Conservation (phyloP, 441 rosid genomes). For the Sinapis alba region DNA sequence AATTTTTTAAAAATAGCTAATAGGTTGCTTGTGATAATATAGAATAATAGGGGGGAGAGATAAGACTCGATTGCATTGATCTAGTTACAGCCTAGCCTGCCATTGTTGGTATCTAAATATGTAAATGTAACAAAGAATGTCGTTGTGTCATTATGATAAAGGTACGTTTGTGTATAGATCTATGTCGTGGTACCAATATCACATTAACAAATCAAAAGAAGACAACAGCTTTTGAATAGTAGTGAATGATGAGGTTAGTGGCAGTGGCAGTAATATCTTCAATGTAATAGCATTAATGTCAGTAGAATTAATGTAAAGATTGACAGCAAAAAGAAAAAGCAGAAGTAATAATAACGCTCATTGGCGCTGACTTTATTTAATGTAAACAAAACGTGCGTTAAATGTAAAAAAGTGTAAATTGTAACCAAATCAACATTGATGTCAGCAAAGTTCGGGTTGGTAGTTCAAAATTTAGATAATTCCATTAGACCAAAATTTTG, state of each 20-base stretch:
- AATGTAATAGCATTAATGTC: background rate
- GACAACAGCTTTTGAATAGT: slow-evolving; percentile 13
- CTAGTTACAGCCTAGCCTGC: background rate
- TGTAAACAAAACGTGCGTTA: background rate
- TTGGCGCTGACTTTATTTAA: background rate
- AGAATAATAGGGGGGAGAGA: background rate
- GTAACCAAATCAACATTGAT: slow-evolving; percentile 3
- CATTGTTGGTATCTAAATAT: background rate
- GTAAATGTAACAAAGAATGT: slow-evolving; percentile 4
- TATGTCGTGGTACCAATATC: background rate
- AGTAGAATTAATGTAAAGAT: background rate
- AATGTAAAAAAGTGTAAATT: background rate
- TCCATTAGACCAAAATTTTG: too few relatives aligned
- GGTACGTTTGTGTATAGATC: background rate
- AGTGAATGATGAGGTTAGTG: background rate
- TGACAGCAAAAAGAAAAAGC: background rate
- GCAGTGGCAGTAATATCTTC: background rate
- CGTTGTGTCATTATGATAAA: background rate
- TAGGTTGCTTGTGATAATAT: slow-evolving; percentile 2
- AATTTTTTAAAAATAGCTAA: background rate
- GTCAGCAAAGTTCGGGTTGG: too few relatives aligned
- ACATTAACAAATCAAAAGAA: slow-evolving; percentile 6
- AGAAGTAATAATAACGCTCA: background rate
- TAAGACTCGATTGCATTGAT: background rate
- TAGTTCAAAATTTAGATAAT: too few relatives aligned